These are phyloP conservation scores for Rosa rugosa DNA, from an alignment of 306 rosid species.

Conservation along the genomic window DNA sequence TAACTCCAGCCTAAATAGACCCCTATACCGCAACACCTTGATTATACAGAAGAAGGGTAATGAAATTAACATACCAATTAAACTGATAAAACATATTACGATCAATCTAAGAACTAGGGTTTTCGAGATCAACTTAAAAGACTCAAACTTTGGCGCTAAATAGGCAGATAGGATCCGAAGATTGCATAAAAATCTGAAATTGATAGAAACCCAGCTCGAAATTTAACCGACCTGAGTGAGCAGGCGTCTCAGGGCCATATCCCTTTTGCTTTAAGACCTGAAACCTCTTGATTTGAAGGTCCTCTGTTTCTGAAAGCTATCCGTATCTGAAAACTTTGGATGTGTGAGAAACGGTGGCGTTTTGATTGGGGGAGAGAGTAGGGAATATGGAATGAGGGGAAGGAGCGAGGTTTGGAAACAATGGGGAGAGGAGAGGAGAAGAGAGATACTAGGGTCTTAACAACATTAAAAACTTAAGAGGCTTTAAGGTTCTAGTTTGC, in stretches of 20 bases:
- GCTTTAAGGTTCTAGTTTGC: conserved; percentile 12
- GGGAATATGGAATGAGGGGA: conserved; percentile 9
- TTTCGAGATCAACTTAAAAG: conserved; percentile 20
- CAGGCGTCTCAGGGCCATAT: conserved; percentile 68
- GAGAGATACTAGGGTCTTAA: neutral
- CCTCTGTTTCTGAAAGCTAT: neutral
- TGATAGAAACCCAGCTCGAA: neutral
- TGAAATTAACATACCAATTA: neutral
- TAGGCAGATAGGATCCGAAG: neutral
- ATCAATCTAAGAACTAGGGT: conserved; percentile 35
- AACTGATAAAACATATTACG: neutral
- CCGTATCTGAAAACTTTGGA: neutral
- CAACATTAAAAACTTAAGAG: neutral
- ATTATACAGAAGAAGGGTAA: neutral
- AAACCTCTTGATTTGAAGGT: neutral
- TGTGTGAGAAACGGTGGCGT: neutral
- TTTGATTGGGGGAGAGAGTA: conserved; percentile 3
- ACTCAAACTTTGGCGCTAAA: neutral
- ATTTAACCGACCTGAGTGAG: conserved; percentile 55
- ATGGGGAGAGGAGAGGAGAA: neutral
- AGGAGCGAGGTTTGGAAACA: neutral
- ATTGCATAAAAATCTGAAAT: neutral
- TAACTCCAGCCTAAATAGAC: neutral
- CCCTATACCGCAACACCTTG: neutral
- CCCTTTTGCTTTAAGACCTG: neutral